phyloP scores from a whole-genome alignment of 1,284 basidiomycete genomes.

The Irpex lacteus region DNA sequence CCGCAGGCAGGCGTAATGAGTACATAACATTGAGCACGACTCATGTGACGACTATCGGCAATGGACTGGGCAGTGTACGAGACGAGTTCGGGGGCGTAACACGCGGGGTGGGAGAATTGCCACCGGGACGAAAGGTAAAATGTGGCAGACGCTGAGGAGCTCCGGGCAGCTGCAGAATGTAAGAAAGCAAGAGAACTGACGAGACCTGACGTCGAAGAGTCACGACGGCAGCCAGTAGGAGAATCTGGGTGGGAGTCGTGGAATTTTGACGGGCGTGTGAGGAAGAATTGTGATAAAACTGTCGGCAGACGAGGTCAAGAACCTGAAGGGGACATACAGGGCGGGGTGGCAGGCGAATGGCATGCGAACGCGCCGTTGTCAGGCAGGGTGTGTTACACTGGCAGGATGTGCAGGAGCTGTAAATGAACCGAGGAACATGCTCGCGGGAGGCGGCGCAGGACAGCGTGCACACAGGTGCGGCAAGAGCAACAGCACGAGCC shows the following conservation, averaged over 20 bases:
- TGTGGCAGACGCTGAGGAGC: neutral
- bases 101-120: neutral
- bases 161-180: neutral
- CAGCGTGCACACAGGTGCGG: neutral
- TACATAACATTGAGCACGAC: neutral
- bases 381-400: neutral
- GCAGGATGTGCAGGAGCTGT: conserved; percentile 1
- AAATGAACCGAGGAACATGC: neutral
- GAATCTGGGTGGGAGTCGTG: no score
- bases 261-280: no score
- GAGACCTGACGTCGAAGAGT: no score
- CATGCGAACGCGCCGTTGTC: neutral
- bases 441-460: neutral
- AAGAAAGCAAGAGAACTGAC: neutral
- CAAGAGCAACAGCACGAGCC: neutral
- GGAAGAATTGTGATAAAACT: no score
- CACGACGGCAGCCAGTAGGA: no score
- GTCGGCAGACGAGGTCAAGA: no score
- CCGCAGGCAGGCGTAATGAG: neutral
- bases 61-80: neutral
- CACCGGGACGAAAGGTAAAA: no score
- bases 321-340: no score
- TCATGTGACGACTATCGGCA: neutral
- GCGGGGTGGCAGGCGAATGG: no score
- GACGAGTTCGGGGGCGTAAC: neutral